Conservation (phyloP, 164 flowering plant genomes). For the Annona cherimola region DNA sequence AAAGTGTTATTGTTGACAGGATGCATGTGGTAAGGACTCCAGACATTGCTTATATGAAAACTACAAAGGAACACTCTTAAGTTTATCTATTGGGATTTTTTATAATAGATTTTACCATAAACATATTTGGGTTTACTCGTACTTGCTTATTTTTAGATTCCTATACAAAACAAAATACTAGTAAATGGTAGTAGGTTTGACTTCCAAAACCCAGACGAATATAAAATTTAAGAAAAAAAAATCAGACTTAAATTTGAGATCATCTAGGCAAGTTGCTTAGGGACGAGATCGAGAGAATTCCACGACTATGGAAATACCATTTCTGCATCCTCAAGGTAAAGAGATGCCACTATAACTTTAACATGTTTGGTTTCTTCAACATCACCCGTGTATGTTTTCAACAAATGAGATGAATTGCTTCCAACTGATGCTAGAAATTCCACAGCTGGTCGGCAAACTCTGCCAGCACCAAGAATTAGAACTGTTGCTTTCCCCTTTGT, state of each 20-base stretch:
- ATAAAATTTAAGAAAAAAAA: no score
- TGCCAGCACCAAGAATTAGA: conserved; percentile 90
- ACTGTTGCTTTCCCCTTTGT: conserved; percentile 34
- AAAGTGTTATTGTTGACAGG: no score
- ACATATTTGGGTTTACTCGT: neutral
- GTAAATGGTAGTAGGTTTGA: neutral
- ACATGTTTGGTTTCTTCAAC: conserved; percentile 38
- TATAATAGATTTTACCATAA: no score
- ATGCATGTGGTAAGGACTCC: no score
- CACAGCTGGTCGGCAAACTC: conserved; percentile 93
- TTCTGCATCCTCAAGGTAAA: conserved; percentile 86
- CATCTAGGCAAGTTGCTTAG: neutral
- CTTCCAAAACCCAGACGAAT: neutral
- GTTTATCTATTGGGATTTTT: no score
- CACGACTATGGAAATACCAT: conserved; percentile 47
- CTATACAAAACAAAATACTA: neutral
- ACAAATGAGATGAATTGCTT: conserved; percentile 32
- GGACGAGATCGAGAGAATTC: conserved; percentile 1
- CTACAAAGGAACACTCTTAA: no score
- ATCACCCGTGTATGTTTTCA: conserved; percentile 25
- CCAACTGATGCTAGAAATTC: conserved; percentile 68
- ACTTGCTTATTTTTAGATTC: neutral
- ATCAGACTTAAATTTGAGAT: neutral
- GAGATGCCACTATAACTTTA: conserved; percentile 86
- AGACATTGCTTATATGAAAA: neutral